Percentiles rank a stretch among this genome's conserved stretches.
Conservation (phyloP, 768 basidiomycete species). For the Paxillus rubicundulus region DNA sequence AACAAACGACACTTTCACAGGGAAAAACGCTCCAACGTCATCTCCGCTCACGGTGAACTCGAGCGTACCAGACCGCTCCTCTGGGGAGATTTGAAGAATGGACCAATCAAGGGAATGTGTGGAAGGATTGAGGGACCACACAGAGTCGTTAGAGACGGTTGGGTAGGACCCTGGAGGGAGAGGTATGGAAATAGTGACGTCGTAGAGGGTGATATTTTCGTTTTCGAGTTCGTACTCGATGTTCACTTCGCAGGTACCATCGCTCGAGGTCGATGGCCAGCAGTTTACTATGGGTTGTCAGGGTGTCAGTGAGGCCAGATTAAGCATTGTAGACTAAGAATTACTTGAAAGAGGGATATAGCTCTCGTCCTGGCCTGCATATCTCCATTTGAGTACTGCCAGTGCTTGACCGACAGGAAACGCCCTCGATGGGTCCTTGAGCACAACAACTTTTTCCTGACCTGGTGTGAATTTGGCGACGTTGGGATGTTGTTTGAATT, state of each 20-base stretch:
- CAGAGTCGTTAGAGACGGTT: slow-evolving; percentile 69
- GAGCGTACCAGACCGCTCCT: slow-evolving; percentile 76
- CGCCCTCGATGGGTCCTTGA: slow-evolving; percentile 77
- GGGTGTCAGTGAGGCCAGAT: neutral
- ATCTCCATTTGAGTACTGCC: slow-evolving; percentile 90
- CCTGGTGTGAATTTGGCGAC: slow-evolving; percentile 81
- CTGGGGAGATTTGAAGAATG: slow-evolving; percentile 61
- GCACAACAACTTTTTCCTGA: slow-evolving; percentile 63
- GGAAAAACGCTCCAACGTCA: slow-evolving; percentile 86
- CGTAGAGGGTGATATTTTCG: slow-evolving; percentile 71
- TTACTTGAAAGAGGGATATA: slow-evolving; percentile 88
- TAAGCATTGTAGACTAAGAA: slow-evolving; percentile 27
- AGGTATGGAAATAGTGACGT: slow-evolving; percentile 88
- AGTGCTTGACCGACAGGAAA: slow-evolving; percentile 89
- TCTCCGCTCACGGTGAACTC: slow-evolving; percentile 89
- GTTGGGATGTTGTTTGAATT: slow-evolving; percentile 97
- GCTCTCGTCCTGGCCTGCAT: slow-evolving; percentile 87
- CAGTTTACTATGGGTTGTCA: slow-evolving; percentile 69
- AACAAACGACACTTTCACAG: slow-evolving; percentile 80
- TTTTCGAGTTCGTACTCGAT: slow-evolving; percentile 98
- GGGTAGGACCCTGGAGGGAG: slow-evolving; percentile 88
- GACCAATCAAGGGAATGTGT: slow-evolving; percentile 86
- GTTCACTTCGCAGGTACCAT: slow-evolving; percentile 91
- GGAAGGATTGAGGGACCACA: slow-evolving; percentile 80
- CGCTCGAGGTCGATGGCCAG: slow-evolving; percentile 92